Percentiles rank a stretch among this genome's conserved stretches.
These are phyloP conservation scores for Lactifluus pinguis DNA, from an alignment of 768 basidiomycete genomes.

Conservation along the genomic window DNA sequence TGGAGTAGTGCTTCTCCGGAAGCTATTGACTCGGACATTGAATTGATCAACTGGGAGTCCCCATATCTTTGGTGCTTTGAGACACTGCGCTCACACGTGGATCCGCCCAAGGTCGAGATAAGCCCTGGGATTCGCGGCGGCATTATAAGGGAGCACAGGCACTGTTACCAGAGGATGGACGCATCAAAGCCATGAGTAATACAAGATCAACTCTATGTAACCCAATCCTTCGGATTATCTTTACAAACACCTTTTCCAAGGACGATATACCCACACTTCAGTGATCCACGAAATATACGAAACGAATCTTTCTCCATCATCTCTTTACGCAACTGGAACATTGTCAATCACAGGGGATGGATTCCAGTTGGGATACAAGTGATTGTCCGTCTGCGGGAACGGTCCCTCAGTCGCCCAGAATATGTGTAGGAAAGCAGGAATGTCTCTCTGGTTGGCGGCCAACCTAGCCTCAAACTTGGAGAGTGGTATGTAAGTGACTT, in stretches of 20 bases:
- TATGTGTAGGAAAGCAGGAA: slow-evolving; percentile 3
- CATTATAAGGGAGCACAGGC: not conserved
- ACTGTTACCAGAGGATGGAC: not conserved
- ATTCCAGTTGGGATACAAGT: slow-evolving; percentile 19
- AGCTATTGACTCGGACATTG: too few relatives aligned
- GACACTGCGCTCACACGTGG: not conserved
- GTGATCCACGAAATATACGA: not conserved
- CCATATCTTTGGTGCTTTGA: too few relatives aligned
- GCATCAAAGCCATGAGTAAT: not conserved
- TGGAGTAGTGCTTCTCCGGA: too few relatives aligned
- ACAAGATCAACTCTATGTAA: not conserved
- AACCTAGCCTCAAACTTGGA: slow-evolving; percentile 11
- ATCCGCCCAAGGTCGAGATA: not conserved
- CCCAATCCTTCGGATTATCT: not conserved
- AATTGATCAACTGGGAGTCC: too few relatives aligned
- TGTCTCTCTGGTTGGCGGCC: slow-evolving; percentile 11
- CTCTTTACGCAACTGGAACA: slow-evolving; percentile 1
- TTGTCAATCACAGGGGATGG: slow-evolving; percentile 14
- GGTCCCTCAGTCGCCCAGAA: slow-evolving; percentile 12
- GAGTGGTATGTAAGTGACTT: slow-evolving; percentile 14
- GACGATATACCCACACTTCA: not conserved
- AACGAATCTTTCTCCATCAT: not conserved
- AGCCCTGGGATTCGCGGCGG: not conserved
- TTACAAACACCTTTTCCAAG: not conserved
- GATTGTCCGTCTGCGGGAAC: slow-evolving; percentile 8